Evolutionary conservation across 768 basidiomycete species (phyloP), one percentile per base, ranked within the genome.

Genomic region (Auriscalpium vulgare): DNA sequence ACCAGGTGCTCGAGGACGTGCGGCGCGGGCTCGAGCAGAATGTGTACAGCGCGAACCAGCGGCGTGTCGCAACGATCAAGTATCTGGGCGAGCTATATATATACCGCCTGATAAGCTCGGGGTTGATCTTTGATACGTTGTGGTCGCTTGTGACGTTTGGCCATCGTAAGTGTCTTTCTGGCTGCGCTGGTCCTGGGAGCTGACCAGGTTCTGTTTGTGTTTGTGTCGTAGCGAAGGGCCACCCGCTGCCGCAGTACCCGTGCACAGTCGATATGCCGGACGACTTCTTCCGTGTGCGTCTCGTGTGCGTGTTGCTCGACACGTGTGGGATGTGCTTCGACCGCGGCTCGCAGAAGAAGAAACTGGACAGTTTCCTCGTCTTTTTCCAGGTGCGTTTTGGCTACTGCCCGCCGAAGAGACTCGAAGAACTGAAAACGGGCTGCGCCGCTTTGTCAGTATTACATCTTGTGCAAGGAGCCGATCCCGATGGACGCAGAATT

Each of bases 311-410:
- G 8, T 75, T 99, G 40, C 76, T 99, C 17, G 95, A 98, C 70
- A 92, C 95, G 0, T 95, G 93, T 67, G 97, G 95, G 17, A 91
- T 95, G 81, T 98, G 95, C 72, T 98, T 99, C 70, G 95, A 97
- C 69, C 84, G 87, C 43, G 97, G 95, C 1, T 84, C 87, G 5
- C 89, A 92, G 68, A 91, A 85, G 70, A 88, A 88, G 75, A 97
- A 95, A 68, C 73, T 99, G 21, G 97, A 98, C 71, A 87, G 85
- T 63, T 95, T 97, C 67, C 72, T 99, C 60, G 77, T 81, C 13
- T 94, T 97, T 73, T 97, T 98, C 71, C 93, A 98, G 80, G 93
- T 93, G 63, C 59, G 68, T 66, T 43, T 3, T 40, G n/a, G n/a
- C n/a, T 21, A 35, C 29, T 29, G 29, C 7, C 29, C 29, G 29